Evolutionary conservation across 2,329 filamentous ascomycete species (phyloP).

Genomic region (Ceratocystis variospora): DNA sequence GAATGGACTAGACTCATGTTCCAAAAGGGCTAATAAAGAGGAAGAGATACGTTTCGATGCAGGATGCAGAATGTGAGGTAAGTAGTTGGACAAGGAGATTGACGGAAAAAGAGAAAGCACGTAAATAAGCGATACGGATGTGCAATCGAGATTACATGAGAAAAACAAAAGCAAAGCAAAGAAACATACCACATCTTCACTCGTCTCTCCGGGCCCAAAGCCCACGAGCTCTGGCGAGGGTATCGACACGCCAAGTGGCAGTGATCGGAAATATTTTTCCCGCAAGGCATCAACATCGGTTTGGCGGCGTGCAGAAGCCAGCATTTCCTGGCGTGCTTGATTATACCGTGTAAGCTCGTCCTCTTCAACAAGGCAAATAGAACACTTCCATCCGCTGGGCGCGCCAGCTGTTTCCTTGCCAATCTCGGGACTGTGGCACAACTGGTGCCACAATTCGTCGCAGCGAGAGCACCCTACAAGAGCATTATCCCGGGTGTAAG

Average conservation of each 20-base stretch:
- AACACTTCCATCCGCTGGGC: constrained; percentile 20
- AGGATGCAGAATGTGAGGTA: background rate
- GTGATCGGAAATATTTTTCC: constrained; percentile 25
- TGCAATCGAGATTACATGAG: no score
- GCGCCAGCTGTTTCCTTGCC: constrained; percentile 16
- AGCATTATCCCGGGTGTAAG: constrained; percentile 20
- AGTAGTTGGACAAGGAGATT: background rate
- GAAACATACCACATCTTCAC: constrained; percentile 26
- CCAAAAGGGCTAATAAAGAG: constrained; percentile 2
- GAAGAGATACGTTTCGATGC: background rate
- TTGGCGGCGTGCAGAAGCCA: constrained; percentile 19
- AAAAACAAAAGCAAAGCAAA: constrained; percentile 1
- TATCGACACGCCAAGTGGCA: constrained; percentile 26
- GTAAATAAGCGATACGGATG: no score
- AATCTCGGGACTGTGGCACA: constrained; percentile 22
- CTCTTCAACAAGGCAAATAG: constrained; percentile 20
- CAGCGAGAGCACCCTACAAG: constrained; percentile 22
- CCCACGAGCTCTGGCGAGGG: constrained; percentile 29
- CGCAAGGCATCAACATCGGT: constrained; percentile 26
- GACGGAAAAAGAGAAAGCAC: background rate
- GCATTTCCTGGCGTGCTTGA: constrained; percentile 19
- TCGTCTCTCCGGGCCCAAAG: constrained; percentile 28
- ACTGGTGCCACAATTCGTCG: constrained; percentile 23
- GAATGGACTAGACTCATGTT: background rate
- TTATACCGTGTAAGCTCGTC: constrained; percentile 19